A percentile compares a stretch with the other conserved stretches of the same genome.
These are phyloP conservation scores for Kockiozyma suomiensis DNA, from an alignment of 805 yeast species.

Conservation along the genomic window DNA sequence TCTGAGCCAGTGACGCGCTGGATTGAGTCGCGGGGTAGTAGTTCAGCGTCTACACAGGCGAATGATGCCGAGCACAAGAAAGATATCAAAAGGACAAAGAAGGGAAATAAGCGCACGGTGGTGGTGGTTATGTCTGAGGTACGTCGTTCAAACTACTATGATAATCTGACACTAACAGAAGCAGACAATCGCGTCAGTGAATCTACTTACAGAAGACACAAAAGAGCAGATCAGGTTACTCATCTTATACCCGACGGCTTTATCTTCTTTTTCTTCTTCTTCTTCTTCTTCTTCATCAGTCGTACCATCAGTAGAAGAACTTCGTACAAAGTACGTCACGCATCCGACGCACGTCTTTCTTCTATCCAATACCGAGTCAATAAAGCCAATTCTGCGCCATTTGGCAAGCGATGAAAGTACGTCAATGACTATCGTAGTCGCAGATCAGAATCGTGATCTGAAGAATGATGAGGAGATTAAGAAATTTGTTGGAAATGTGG, in stretches of 20 bases:
- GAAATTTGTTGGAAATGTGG: conserved; percentile 23
- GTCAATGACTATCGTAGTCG: conserved; percentile 17
- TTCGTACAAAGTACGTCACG: conserved; percentile 16
- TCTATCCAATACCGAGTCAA: conserved; percentile 19
- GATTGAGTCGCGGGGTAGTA: conserved; percentile 6
- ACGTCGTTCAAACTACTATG: neutral
- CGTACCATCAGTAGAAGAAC: conserved; percentile 11
- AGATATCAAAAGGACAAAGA: neutral
- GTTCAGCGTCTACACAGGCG: neutral
- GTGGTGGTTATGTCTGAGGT: conserved; percentile 25
- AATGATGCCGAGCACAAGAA: neutral
- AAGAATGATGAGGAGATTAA: conserved; percentile 16
- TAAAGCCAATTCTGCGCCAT: conserved; percentile 29
- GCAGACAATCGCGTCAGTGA: neutral
- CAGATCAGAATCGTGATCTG: conserved; percentile 4
- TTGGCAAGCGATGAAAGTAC: conserved; percentile 18
- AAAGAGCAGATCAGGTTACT: conserved; percentile 21
- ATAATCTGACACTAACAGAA: neutral
- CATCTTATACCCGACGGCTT: conserved; percentile 17
- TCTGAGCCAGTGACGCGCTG: conserved; percentile 21
- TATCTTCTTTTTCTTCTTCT: conserved; percentile 1
- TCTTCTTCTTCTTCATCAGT: neutral
- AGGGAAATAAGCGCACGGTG: conserved; percentile 9
- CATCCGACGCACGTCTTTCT: conserved; percentile 22
- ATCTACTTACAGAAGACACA: neutral